These are phyloP conservation scores for Zygoascus biomembranicola DNA, from an alignment of 805 yeast genomes.

Conservation along the genomic window DNA sequence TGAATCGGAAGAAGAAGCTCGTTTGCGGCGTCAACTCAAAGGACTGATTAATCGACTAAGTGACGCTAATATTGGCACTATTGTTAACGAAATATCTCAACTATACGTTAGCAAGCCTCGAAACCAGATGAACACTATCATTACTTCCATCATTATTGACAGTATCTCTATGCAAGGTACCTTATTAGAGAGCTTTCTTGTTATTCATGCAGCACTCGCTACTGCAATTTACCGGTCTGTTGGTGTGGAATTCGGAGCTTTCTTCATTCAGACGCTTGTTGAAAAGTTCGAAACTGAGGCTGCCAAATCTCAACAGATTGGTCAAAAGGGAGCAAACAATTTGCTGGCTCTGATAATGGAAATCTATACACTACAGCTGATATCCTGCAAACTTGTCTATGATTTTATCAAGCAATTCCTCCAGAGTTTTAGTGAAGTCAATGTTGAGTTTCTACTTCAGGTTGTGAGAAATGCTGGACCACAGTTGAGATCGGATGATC, in stretches of 20 bases:
- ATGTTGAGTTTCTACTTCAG: conserved; percentile 69
- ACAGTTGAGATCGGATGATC: conserved; percentile 85
- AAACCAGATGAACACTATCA: conserved; percentile 64
- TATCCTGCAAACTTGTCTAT: conserved; percentile 66
- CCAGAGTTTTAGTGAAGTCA: conserved; percentile 51
- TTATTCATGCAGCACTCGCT: conserved; percentile 68
- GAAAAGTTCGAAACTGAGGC: conserved; percentile 46
- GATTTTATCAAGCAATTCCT: conserved; percentile 54
- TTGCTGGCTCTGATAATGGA: conserved; percentile 67
- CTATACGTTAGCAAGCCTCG: conserved; percentile 64
- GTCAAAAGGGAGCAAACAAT: conserved; percentile 48
- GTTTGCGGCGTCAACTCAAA: conserved; percentile 57
- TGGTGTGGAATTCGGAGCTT: conserved; percentile 91
- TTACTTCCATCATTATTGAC: conserved; percentile 56
- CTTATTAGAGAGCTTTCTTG: conserved; percentile 68
- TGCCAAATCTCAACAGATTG: conserved; percentile 9
- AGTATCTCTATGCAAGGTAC: conserved; percentile 57
- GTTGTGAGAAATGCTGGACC: conserved; percentile 71
- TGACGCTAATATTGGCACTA: conserved; percentile 69
- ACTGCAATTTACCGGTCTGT: conserved; percentile 65
- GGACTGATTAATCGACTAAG: conserved; percentile 85
- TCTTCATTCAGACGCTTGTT: conserved; percentile 69
- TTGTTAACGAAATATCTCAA: conserved; percentile 58
- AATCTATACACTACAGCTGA: conserved; percentile 66
- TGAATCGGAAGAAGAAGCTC: conserved; percentile 38